Conservation (phyloP, 371 early-diverging fungal genomes). For the Lichtheimia ornata region DNA sequence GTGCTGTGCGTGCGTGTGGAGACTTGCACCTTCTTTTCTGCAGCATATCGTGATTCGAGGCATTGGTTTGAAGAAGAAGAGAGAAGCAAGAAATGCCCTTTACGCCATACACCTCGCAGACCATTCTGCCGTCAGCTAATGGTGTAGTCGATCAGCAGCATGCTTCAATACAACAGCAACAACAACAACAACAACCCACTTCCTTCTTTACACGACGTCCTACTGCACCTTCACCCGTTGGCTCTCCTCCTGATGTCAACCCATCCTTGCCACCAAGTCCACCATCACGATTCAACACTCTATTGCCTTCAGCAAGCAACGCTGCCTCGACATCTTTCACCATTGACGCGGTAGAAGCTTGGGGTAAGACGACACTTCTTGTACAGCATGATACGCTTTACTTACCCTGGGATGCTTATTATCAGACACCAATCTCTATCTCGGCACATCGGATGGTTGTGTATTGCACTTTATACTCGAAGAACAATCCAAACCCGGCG, state of each 20-base stretch:
- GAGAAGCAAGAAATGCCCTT: constrained; percentile 35
- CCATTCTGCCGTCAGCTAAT: constrained; percentile 31
- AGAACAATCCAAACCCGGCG: constrained; percentile 30
- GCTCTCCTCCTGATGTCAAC: constrained; percentile 26
- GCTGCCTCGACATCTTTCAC: constrained; percentile 8
- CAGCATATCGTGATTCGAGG: too few relatives aligned
- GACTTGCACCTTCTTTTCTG: too few relatives aligned
- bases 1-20: too few relatives aligned
- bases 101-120: constrained; percentile 50
- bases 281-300: constrained; percentile 15
- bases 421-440: constrained; percentile 66
- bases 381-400: too few relatives aligned
- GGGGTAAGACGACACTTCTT: constrained; percentile 39
- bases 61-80: not conserved
- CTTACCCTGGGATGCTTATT: too few relatives aligned
- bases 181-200: constrained; percentile 9
- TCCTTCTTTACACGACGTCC: constrained; percentile 38
- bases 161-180: constrained; percentile 11
- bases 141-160: constrained; percentile 16
- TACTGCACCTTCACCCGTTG: constrained; percentile 28
- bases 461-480: constrained; percentile 67
- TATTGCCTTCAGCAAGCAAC: constrained; percentile 13
- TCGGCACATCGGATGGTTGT: constrained; percentile 77
- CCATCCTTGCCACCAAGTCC: constrained; percentile 23
- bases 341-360: constrained; percentile 57